Evolutionary conservation across 306 rosid genomes (phyloP), one percentile per base, ranked within the genome.

Genomic region (Dryas alaskensis): DNA sequence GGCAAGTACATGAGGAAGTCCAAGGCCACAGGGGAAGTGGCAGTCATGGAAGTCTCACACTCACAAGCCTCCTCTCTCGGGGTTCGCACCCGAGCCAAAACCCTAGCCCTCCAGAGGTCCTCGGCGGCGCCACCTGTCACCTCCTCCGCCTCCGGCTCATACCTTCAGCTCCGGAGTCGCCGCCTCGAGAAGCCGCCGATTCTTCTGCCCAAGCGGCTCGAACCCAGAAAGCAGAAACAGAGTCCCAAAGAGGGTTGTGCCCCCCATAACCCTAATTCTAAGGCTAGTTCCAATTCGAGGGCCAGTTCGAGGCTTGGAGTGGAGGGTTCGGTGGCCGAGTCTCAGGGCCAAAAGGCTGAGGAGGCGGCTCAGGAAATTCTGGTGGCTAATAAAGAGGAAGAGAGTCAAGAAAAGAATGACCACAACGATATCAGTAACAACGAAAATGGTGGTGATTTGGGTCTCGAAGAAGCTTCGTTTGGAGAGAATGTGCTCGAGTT

Each of bases 1-100:
- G 99, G 96, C 0, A 94, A 90, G 86, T 94, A 94, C 88, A 92
- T 92, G 89, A 88, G 83, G 85, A 92, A 90, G 81, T 76, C 90
- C 44, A 92, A 94, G 63, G 73, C 92, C 3, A 53, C 86, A 2
- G 86, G 85, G 10, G 90, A 92, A 45, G 70, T 88, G 8, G 78
- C 95, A 0, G 82, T 90, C 2, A 79, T 89, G 83, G 97, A 94
- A 51, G 82, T 85, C 49, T 67, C 93, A 1, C 90, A 85, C 22
- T 39, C 65, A 13, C 65, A 14, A 8, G 31, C 65, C 90, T 27
- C 60, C 69, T 76, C 90, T 72, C 79, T 77, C 43, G 98, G 99
- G 14, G 99, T 94, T 42, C 86, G 96, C 37, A 94, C 99, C 43
- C 91, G 99, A 9, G 97, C 99, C 74, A 90, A 89, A 86, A 94